phyloP scores from a whole-genome alignment of 2,329 filamentous ascomycete species.

The Fusarium sublunatum region DNA sequence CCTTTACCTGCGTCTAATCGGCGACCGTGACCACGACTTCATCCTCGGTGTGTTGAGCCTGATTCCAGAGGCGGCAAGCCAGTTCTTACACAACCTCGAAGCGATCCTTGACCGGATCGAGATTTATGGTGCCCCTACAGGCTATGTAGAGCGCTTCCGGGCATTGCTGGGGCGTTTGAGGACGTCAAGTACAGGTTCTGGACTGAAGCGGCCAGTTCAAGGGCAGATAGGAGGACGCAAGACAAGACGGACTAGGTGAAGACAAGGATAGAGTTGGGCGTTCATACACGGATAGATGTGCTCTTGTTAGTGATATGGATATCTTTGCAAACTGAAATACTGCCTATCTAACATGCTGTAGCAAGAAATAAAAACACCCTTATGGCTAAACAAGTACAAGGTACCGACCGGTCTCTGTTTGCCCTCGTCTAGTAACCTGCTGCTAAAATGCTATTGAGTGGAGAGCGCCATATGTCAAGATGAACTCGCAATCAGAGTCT shows the following conservation, averaged over 20 bases:
- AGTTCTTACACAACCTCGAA: constrained; percentile 56
- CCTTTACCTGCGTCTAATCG: constrained; percentile 61
- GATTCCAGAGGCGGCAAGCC: constrained; percentile 58
- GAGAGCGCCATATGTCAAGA: constrained; percentile 6
- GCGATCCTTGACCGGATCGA: constrained; percentile 49
- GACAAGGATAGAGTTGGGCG: not conserved
- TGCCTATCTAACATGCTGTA: not conserved
- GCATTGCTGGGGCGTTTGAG: constrained; percentile 49
- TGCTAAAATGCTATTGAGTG: constrained; percentile 11
- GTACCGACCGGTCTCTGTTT: not conserved
- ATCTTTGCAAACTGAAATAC: constrained; percentile 4
- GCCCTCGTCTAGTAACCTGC: constrained; percentile 4
- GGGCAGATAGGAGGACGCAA: constrained; percentile 43
- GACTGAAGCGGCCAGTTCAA: constrained; percentile 49
- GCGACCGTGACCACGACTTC: constrained; percentile 58
- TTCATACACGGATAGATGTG: not conserved
- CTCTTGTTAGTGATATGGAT: constrained; percentile 13
- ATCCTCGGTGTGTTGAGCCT: constrained; percentile 57
- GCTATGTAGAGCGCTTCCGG: constrained; percentile 53
- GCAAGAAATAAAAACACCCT: not conserved
- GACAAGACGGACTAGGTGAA: constrained; percentile 52
- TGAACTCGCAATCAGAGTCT: not conserved
- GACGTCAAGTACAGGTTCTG: constrained; percentile 43
- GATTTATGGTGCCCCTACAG: constrained; percentile 49
- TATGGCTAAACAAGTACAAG: not conserved